Percentiles rank a stretch among this genome's conserved stretches.
phyloP scores from a whole-genome alignment of 164 flowering plant genomes.

The Umbellularia californica region DNA sequence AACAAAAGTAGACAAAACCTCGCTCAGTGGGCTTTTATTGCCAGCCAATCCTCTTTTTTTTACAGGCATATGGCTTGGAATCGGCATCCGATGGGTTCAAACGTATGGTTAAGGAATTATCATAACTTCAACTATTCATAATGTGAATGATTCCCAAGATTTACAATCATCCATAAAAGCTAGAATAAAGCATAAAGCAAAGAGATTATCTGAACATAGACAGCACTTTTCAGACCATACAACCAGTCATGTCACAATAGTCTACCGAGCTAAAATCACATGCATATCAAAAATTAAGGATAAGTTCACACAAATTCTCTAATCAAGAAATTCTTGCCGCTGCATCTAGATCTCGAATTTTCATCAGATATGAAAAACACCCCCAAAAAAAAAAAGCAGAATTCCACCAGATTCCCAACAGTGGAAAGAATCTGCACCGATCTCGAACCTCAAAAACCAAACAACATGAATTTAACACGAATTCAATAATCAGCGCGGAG shows the following conservation, averaged over 20 bases:
- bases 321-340: background rate
- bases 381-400: background rate
- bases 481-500: background rate
- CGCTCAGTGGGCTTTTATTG: too few relatives aligned
- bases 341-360: slow-evolving; percentile 13
- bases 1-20: too few relatives aligned
- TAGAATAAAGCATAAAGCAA: background rate
- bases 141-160: background rate
- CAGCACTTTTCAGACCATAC: background rate
- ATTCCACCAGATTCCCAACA: background rate
- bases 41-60: too few relatives aligned
- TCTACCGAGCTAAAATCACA: background rate
- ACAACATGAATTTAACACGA: background rate
- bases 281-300: background rate
- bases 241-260: background rate
- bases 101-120: too few relatives aligned
- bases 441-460: slow-evolving; percentile 14
- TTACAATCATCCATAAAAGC: background rate
- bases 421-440: slow-evolving; percentile 11
- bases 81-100: too few relatives aligned
- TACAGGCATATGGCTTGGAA: too few relatives aligned
- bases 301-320: background rate
- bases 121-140: too few relatives aligned
- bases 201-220: background rate
- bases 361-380: background rate